These are phyloP conservation scores for Nakazawaea ishiwadae DNA, from an alignment of 805 yeast genomes.

Conservation along the genomic window DNA sequence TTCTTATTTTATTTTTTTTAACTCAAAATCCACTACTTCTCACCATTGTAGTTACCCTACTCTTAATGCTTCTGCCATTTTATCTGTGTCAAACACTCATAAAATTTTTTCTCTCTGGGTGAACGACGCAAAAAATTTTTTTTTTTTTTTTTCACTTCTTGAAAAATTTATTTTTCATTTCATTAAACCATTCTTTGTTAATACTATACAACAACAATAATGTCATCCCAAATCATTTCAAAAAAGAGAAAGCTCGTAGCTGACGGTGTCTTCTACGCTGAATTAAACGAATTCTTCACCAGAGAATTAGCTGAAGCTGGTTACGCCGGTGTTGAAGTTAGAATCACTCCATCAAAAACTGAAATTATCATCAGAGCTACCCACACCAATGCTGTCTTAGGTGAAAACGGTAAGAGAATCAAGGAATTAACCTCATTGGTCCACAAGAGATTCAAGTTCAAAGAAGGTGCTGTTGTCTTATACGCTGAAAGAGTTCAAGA, in stretches of 20 bases:
- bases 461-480: constrained; percentile 88
- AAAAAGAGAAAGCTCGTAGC: constrained; percentile 99
- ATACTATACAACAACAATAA: constrained; percentile 1
- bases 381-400: constrained; percentile 96
- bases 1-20: neutral
- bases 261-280: constrained; percentile 99
- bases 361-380: constrained; percentile 99
- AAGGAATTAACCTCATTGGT: constrained; percentile 96
- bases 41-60: neutral
- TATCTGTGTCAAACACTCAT: neutral
- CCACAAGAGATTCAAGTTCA: constrained; percentile 97
- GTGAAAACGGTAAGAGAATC: constrained; percentile 99
- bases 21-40: neutral
- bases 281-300: constrained; percentile 99
- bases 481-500: constrained; percentile 99
- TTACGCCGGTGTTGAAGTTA: constrained; percentile 99
- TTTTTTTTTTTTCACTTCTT: neutral
- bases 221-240: constrained; percentile 51
- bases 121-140: neutral
- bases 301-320: constrained; percentile 99
- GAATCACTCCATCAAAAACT: constrained; percentile 96
- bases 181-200: neutral
- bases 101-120: neutral
- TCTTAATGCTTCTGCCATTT: neutral
- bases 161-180: too few relatives aligned